Evolutionary conservation across 257 asterid genomes (phyloP).

Genomic region (Rubia yunnanensis): DNA sequence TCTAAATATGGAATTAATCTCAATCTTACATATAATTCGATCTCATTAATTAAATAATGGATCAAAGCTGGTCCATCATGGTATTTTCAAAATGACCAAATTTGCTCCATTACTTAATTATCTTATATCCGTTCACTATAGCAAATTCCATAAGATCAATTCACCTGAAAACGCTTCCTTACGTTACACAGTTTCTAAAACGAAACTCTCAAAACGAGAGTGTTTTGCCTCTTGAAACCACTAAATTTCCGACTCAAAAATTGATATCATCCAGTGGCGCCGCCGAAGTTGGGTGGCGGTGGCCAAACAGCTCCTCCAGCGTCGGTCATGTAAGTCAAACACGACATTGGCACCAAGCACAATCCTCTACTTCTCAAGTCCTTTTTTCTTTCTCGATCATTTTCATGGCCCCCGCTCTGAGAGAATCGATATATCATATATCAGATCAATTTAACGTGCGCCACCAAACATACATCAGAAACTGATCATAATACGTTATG

Average conservation of each 20-base stretch:
- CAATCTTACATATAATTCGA: neutral
- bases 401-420: conserved; percentile 14
- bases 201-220: too few relatives aligned
- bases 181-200: too few relatives aligned
- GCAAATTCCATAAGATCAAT: neutral
- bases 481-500: neutral
- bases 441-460: too few relatives aligned
- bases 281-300: conserved; percentile 60
- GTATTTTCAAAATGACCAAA: conserved; percentile 60
- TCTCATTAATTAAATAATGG: conserved; percentile 32
- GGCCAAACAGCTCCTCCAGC: conserved; percentile 70
- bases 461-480: too few relatives aligned
- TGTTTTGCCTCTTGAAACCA: neutral
- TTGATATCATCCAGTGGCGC: conserved; percentile 12
- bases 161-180: too few relatives aligned
- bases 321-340: conserved; percentile 59
- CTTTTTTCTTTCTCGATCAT: conserved; percentile 41
- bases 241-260: neutral
- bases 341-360: conserved; percentile 75
- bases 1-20: neutral
- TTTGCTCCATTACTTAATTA: conserved; percentile 49
- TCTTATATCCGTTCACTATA: neutral
- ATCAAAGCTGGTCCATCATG: conserved; percentile 87
- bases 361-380: conserved; percentile 71
- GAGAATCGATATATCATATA: conserved; percentile 14